Evolutionary conservation across 2,329 filamentous ascomycete species (phyloP), one percentile per base, ranked within the genome.

Genomic region (Colletotrichum agaves): DNA sequence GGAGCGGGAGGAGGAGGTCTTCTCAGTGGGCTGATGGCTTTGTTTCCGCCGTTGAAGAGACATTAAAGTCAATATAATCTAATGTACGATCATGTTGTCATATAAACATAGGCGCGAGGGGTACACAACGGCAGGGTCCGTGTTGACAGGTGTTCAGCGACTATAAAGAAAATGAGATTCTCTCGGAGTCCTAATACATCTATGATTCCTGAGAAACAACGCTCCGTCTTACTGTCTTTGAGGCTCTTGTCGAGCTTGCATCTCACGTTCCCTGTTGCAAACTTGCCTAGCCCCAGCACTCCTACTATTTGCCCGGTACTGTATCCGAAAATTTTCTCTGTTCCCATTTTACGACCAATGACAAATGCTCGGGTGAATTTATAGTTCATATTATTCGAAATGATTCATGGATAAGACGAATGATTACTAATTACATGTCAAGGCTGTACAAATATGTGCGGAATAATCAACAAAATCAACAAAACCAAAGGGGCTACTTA

Each of bases 41-140:
- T 67, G 62, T 15, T 39, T 63, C 3, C 15, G 21, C n/a, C 21
- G 5, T 33, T 50, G 15, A 50, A 35, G 12, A 53, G 46, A 46
- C 43, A 47, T n/a, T 52, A 7, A 33, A 58, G 3, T 19, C 46
- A 6, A 5, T 27, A 35, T 43, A 39, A 44, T 47, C 15, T n/a
- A 1, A 27, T 49, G 39, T 33, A 55, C 17, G 46, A 59, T 55
- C 3, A 43, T 49, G 31, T 46, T 15, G 41, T 39, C 47, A 49
- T 59, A 59, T 19, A 33, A 43, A 15, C 33, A 49, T 46, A 21
- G 60, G 44, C 59, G 43, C 39, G 58, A 7, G 15, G 15, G 53
- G 31, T 47, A 49, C 41, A 67, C 19, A 33, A 39, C 61, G 64
- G 64, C 64, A 59, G 64, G 64, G 64, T 64, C 64, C 64, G 64